Conservation (phyloP, 2,329 filamentous ascomycete genomes). For the Aspergillus sp. region DNA sequence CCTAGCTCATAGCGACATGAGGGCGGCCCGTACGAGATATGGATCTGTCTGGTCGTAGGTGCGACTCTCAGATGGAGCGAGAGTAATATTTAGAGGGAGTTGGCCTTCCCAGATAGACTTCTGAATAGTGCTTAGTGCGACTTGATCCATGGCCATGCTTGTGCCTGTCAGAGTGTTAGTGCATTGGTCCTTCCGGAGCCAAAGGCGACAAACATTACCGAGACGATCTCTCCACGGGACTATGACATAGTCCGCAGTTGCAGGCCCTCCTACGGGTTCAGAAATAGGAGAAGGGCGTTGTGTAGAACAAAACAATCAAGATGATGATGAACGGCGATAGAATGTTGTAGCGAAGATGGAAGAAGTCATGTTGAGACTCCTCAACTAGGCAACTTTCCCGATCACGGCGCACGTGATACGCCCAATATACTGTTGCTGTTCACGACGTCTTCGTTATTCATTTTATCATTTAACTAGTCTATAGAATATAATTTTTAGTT, state of each 20-base stretch:
- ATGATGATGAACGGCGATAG: neutral
- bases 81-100: conserved; percentile 59
- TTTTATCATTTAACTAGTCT: too few relatives aligned
- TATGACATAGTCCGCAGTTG: neutral
- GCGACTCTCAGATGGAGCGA: conserved; percentile 60
- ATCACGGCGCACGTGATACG: conserved; percentile 6
- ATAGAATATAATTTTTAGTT: too few relatives aligned
- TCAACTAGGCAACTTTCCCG: conserved; percentile 10
- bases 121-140: conserved; percentile 34
- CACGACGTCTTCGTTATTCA: neutral
- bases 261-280: neutral
- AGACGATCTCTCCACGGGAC: neutral
- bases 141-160: conserved; percentile 11
- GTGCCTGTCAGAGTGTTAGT: conserved; percentile 2
- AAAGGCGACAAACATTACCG: neutral
- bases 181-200: neutral
- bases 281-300: neutral
- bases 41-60: conserved; percentile 60
- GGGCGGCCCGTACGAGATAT: conserved; percentile 51
- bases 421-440: neutral
- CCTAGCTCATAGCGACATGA: neutral
- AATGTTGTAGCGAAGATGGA: neutral
- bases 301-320: neutral
- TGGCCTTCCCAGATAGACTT: conserved; percentile 59
- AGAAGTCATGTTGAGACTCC: neutral